Base-by-base conservation (phyloP, 2,329 filamentous ascomycete genomes). In the Dothistroma septosporum region DNA sequence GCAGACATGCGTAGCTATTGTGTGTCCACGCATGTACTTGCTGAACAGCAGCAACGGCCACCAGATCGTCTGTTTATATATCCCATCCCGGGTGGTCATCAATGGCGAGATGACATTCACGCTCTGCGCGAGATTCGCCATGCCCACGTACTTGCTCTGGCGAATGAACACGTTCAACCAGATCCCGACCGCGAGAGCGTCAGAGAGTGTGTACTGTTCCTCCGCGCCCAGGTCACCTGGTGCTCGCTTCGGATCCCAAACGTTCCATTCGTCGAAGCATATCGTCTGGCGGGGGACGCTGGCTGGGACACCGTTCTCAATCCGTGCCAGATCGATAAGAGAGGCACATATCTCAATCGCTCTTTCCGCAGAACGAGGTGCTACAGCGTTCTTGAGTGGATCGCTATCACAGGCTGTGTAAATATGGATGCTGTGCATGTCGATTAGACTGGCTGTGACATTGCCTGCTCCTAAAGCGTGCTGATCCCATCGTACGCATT, bases 211-310 rank as follows among this genome's bases (percentile, higher is more conserved):
- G 76, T 92, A 90, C 68, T 75, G 78, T 72, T 92, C 88, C 75
- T 92, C 89, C 6, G 87, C 89, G 16, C 89, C 89, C 62, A 83
- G 74, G 68, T 88, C 85, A 16, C 89, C 89, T 0, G 87, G 87
- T 0, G 89, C 88, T 9, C 88, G 83, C 57, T 81, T 79, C 0
- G 88, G 87, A 68, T 91, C 88, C 89, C 89, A 92, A 9, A 92
- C 88, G 72, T 92, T 92, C 89, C 89, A 92, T 75, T 92, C 89
- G 72, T 92, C 89, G 71, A 92, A 92, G 79, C 89, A 92, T 72
- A 92, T 90, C 55, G 82, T 87, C 52, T 85, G 87, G 3, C 82
- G 78, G 4, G 83, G 82, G n/a, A 87, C 83, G 0, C 79, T 77
- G 0, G 81, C 76, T 0, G 87, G 82, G 0, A 88, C 81, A 46